phyloP scores from a whole-genome alignment of 345 rosid species.

The Populus pruinosa region DNA sequence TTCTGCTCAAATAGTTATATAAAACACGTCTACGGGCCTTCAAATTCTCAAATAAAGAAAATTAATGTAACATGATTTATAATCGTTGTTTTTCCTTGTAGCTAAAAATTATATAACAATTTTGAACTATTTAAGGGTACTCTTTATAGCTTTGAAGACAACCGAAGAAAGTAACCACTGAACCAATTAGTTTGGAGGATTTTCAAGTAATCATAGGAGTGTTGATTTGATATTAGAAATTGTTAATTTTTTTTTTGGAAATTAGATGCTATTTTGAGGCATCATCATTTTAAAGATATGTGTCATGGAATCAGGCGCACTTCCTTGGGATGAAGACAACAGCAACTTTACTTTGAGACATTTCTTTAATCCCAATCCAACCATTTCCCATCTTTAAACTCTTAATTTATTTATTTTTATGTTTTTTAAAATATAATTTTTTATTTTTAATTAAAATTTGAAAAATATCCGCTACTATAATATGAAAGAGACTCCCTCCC shows the following conservation, averaged over 20 bases:
- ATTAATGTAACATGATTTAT: not conserved
- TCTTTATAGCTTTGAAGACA: not conserved
- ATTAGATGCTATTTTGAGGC: slow-evolving; percentile 7
- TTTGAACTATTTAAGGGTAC: not conserved
- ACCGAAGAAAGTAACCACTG: not conserved
- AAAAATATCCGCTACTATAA: too few species aligned
- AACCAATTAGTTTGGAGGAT: not conserved
- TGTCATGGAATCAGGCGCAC: slow-evolving; percentile 41
- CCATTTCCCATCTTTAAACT: slow-evolving; percentile 23
- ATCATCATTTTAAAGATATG: slow-evolving; percentile 47
- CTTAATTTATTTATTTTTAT: too few species aligned
- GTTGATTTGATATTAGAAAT: not conserved
- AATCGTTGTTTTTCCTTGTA: not conserved
- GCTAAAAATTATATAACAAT: not conserved
- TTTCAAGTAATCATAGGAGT: not conserved
- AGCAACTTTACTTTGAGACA: slow-evolving; percentile 34
- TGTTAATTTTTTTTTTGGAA: not conserved
- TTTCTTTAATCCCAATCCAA: slow-evolving; percentile 50
- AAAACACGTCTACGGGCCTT: too few species aligned
- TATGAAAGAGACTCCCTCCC: too few species aligned
- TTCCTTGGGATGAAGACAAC: slow-evolving; percentile 38
- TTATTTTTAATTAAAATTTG: too few species aligned
- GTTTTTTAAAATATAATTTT: too few species aligned
- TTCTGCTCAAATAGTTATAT: too few species aligned
- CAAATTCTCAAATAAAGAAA: not conserved